These are phyloP conservation scores for Colletotrichum paranaense DNA, from an alignment of 2,329 filamentous ascomycete species.

Conservation along the genomic window DNA sequence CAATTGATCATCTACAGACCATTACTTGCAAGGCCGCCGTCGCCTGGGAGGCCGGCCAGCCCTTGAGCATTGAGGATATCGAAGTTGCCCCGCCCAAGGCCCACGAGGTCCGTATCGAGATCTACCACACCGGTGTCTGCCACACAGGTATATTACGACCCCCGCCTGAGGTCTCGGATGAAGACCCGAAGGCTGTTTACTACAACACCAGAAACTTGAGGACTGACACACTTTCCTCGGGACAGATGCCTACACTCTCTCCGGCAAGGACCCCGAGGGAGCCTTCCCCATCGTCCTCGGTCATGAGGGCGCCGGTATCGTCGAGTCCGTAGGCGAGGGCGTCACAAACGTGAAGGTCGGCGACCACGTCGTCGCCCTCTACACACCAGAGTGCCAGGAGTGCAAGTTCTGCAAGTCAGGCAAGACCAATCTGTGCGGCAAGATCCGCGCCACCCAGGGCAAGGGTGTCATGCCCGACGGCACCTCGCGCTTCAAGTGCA, in stretches of 20 bases:
- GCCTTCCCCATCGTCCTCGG: conserved; percentile 90
- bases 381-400: conserved; percentile 95
- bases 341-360: conserved; percentile 95
- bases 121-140: conserved; percentile 98
- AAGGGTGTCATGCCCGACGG: conserved; percentile 97
- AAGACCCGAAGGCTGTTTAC: not conserved
- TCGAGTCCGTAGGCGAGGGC: conserved; percentile 93
- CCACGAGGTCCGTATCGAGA: conserved; percentile 95
- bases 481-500: conserved; percentile 92
- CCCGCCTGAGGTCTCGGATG: conserved; percentile 34
- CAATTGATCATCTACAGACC: conserved; percentile 64
- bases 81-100: conserved; percentile 91
- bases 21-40: conserved; percentile 98
- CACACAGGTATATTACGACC: conserved; percentile 78
- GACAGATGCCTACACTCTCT: conserved; percentile 92
- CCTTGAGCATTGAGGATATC: conserved; percentile 88
- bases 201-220: too few relatives aligned
- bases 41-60: conserved; percentile 95
- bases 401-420: conserved; percentile 99
- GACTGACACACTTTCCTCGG: not conserved
- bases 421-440: conserved; percentile 99
- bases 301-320: conserved; percentile 91
- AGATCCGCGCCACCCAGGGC: conserved; percentile 95
- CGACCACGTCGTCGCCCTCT: conserved; percentile 90
- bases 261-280: conserved; percentile 96